Evolutionary conservation across 495 filamentous ascomycete genomes (phyloP).

Genomic region (Aspergillus haitiensis): DNA sequence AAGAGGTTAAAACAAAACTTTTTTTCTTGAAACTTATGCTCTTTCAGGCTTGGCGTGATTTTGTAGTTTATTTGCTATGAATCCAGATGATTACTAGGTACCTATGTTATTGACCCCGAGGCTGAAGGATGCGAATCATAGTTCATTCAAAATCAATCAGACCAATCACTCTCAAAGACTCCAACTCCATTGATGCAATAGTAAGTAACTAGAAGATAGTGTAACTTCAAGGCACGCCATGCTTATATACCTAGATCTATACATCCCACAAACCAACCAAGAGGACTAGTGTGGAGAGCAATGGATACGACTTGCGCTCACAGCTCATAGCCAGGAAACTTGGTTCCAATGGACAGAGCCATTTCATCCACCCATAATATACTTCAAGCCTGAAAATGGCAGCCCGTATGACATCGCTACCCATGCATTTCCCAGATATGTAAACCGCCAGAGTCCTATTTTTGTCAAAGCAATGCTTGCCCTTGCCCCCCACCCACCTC

Average conservation of each 20-base stretch:
- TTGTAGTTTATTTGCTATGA: not conserved
- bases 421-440: conserved; percentile 39
- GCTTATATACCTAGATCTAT: conserved; percentile 17
- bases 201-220: conserved; percentile 17
- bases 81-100: not conserved
- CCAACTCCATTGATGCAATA: conserved; percentile 17
- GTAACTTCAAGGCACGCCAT: conserved; percentile 10
- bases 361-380: conserved; percentile 18
- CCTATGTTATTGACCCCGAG: no score
- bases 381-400: conserved; percentile 23
- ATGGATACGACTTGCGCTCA: conserved; percentile 10
- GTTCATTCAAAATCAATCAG: not conserved
- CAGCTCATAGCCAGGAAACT: conserved; percentile 1
- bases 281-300: conserved; percentile 11
- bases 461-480: conserved; percentile 28
- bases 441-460: conserved; percentile 27
- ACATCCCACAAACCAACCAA: conserved; percentile 11
- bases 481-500: not conserved
- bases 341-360: conserved; percentile 13
- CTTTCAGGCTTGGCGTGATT: no score
- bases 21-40: no score
- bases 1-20: no score
- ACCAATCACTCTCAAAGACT: conserved; percentile 1
- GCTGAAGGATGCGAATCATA: not conserved
- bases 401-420: conserved; percentile 23